phyloP scores from a whole-genome alignment of 176 grass and related monocot genomes.

The Musa schizocarpa region DNA sequence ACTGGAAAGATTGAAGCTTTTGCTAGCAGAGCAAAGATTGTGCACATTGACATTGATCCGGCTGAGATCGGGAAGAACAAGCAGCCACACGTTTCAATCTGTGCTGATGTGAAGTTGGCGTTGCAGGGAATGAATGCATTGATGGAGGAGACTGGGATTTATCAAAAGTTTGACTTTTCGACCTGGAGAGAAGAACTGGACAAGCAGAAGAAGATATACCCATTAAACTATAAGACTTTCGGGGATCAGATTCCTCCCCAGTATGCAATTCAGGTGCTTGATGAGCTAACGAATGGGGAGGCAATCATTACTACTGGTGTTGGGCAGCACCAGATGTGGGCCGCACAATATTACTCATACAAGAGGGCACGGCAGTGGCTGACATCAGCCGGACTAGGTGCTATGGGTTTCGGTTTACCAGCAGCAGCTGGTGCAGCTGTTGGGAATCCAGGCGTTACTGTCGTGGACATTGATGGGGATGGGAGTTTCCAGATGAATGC shows the following conservation, averaged over 20 bases:
- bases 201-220: conserved; percentile 63
- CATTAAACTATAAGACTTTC: conserved; percentile 59
- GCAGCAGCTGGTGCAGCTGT: conserved; percentile 79
- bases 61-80: conserved; percentile 99
- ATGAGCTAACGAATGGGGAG: conserved; percentile 69
- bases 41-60: conserved; percentile 94
- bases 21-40: conserved; percentile 87
- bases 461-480: conserved; percentile 90
- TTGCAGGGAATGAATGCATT: conserved; percentile 62
- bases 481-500: conserved; percentile 94
- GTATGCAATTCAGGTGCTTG: conserved; percentile 78
- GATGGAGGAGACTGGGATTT: conserved; percentile 27
- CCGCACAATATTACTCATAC: conserved; percentile 78
- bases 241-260: conserved; percentile 61
- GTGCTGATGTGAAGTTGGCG: conserved; percentile 66
- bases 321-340: conserved; percentile 97
- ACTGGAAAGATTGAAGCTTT: conserved; percentile 90
- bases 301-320: conserved; percentile 81
- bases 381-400: conserved; percentile 58
- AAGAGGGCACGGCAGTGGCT: conserved; percentile 66
- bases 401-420: conserved; percentile 92
- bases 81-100: conserved; percentile 83
- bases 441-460: conserved; percentile 65
- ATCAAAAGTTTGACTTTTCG: conserved; percentile 38
- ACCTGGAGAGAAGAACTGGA: conserved; percentile 59